Conservation (phyloP, 352 stramenopile species). For the Aphanomyces stellatus region DNA sequence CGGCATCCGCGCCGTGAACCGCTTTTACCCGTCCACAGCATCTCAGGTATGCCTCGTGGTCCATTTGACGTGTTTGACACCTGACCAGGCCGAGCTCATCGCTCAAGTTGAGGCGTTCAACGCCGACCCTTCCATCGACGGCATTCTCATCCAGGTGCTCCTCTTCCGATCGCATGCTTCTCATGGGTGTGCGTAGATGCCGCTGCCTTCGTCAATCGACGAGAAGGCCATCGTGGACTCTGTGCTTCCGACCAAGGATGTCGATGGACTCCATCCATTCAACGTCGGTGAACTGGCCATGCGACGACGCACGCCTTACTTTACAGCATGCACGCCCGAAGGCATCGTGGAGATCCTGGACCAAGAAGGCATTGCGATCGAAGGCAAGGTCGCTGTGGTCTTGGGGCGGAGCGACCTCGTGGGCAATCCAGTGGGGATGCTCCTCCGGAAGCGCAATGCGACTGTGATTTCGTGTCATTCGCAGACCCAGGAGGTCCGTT, state of each 20-base stretch:
- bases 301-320: conserved; percentile 35
- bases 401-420: conserved; percentile 97
- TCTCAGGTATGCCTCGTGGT: conserved; percentile 36
- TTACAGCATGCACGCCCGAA: conserved; percentile 78
- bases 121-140: conserved; percentile 60
- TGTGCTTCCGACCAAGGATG: conserved; percentile 92
- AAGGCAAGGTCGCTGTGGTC: conserved; percentile 94
- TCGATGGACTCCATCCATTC: conserved; percentile 97
- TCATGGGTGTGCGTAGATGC: conserved; percentile 33
- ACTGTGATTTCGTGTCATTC: conserved; percentile 98
- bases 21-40: conserved; percentile 56
- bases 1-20: conserved; percentile 89
- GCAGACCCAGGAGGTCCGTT: conserved; percentile 65
- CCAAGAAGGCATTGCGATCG: conserved; percentile 79
- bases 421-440: conserved; percentile 92
- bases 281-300: conserved; percentile 92
- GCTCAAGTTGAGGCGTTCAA: conserved; percentile 71
- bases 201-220: conserved; percentile 85
- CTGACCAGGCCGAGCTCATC: conserved; percentile 38
- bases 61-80: background rate
- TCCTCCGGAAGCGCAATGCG: conserved; percentile 92
- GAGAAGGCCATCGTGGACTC: conserved; percentile 88
- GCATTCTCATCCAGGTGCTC: conserved; percentile 81
- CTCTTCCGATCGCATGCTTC: background rate
- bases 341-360: conserved; percentile 88